Evolutionary conservation across 495 filamentous ascomycete genomes (phyloP), one percentile per base, ranked within the genome.

Genomic region (Aspergillus olivimuriae): DNA sequence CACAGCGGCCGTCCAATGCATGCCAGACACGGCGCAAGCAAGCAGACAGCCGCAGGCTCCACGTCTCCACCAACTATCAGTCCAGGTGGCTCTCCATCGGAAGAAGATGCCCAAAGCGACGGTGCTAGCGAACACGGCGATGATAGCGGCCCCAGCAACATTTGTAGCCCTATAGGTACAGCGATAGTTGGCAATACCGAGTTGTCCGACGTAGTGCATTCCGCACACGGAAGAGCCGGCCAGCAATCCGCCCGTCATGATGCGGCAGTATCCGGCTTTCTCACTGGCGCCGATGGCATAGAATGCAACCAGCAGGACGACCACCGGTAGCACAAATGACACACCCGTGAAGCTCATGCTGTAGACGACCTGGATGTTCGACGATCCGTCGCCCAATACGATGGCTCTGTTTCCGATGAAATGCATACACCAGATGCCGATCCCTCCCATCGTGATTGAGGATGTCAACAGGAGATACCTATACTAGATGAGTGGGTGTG

Each of bases 121-220:
- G 6, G 74, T 80, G 37, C 78, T 86, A 2, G 84, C 84, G 30
- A 76, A 69, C 3, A 84, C 69, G 12, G 89, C 87, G 47, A 94
- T 86, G 26, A 84, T 48, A 15, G 75, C 74, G 4, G 90, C 78
- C 2, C 80, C 87, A 6, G 80, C 61, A n/a, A 95, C 73, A 53
- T 79, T 76, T 4, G 57, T 61, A 9, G 62, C 49, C 6, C 50
- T 23, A 47, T 91, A 89, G 9, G 55, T 48, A 51, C 81, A 78
- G 5, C 52, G 50, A 55, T 95, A 95, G 58, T 94, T 92, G 11
- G 70, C 66, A 50, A 92, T 89, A 24, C 89, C 86, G 10, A 83
- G 73, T 54, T 94, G 86, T 19, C 87, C 87, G 34, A 94, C 66
- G 51, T 94, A 95, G 57, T 95, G 87, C 90, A 95, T 95, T 4